Evolutionary conservation across 2,329 filamentous ascomycete genomes (phyloP), one percentile per base, ranked within the genome.

Genomic region (Pseudogymnoascus sp.): DNA sequence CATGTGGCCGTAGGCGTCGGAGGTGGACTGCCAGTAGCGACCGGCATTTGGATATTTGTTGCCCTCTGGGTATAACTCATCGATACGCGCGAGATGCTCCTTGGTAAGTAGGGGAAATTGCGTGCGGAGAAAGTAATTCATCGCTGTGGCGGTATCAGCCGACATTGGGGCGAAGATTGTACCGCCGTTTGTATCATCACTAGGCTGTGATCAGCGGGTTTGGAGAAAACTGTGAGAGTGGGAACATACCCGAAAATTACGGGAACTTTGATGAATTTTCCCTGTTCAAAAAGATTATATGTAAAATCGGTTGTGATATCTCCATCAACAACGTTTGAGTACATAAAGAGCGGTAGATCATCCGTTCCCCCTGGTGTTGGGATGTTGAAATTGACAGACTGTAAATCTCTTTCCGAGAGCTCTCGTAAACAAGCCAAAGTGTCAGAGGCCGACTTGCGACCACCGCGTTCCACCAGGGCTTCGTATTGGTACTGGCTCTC

Each of bases 111-210:
- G 76, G 0, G 85, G 83, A 65, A 83, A 88, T 65, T 89, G 82
- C 62, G 80, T 73, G 52, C 79, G 76, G 2, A 89, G 72, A 69
- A 87, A 89, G 2, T 71, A 73, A 68, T 86, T 77, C 67, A 81
- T 81, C 31, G 82, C 73, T 1, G 70, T 72, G 2, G 79, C 69
- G 21, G 76, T 83, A 40, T 76, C 75, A 1, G 82, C 80, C 31
- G 71, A 73, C 18, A 72, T 70, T 0, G 85, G 84, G 0, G 81
- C 79, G 69, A 88, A 89, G 4, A 80, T 73, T 0, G 86, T 88
- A 37, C 87, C 88, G 72, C 87, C 87, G 71, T 90, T 85, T 3
- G 83, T 85, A 71, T 82, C 82, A 66, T 83, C 80, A 60, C 83
- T 69, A 21, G 8, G 23, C 3, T 18, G 9, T 16, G 2, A 35